A percentile compares a stretch with the other conserved stretches of the same genome.
phyloP scores from a whole-genome alignment of 139 green algal species.

The Chlamydomonas eustigma region DNA sequence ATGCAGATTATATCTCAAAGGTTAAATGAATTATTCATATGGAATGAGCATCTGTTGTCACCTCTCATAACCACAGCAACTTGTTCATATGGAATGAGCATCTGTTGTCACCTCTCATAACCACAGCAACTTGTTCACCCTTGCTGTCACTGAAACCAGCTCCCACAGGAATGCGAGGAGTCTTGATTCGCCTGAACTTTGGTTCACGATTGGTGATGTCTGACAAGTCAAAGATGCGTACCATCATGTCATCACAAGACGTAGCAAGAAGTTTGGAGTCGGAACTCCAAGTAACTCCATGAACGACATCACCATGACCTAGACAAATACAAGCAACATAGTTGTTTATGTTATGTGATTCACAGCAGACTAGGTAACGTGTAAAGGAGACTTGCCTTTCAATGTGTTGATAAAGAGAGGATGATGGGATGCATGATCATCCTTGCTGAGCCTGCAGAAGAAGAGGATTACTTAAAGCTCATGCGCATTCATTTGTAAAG shows the following conservation, averaged over 20 bases:
- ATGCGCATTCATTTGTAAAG: no score
- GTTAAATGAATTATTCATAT: background rate
- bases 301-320: constrained; percentile 42
- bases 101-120: background rate
- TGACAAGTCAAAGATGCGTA: constrained; percentile 31
- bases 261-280: constrained; percentile 35
- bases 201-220: constrained; percentile 29
- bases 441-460: constrained; percentile 40
- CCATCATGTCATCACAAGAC: constrained; percentile 41
- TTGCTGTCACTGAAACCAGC: constrained; percentile 4
- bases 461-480: no score
- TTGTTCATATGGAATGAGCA: background rate
- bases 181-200: constrained; percentile 34
- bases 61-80: no score
- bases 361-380: no score
- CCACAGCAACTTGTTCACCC: background rate
- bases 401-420: constrained; percentile 50
- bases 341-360: no score
- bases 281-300: constrained; percentile 31
- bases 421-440: constrained; percentile 41
- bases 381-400: constrained; percentile 18
- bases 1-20: no score
- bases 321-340: no score
- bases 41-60: background rate
- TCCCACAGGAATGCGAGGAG: constrained; percentile 24